Percentiles rank a stretch among this genome's conserved stretches.
phyloP scores from a whole-genome alignment of 2,329 filamentous ascomycete genomes.

The Boeremia lycopersici region DNA sequence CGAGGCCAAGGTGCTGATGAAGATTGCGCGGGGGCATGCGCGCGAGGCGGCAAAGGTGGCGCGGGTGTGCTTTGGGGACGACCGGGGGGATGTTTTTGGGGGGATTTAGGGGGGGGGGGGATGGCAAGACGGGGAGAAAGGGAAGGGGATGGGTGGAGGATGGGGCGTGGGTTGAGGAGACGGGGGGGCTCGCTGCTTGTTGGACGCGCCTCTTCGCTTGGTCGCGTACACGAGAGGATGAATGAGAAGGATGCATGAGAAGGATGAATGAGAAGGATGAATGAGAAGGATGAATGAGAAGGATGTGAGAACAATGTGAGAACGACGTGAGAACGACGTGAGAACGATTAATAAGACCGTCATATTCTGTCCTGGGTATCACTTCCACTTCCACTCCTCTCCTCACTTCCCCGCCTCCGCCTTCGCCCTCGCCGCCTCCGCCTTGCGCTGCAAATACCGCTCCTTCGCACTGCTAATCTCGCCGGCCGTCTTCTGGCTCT shows the following conservation, averaged over 20 bases:
- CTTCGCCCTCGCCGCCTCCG: conserved; percentile 72
- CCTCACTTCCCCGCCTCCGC: conserved; percentile 51
- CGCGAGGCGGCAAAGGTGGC: conserved; percentile 4
- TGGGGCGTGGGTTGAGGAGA: neutral
- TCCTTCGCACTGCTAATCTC: conserved; percentile 81
- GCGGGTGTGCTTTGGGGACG: conserved; percentile 9
- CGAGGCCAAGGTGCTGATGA: neutral
- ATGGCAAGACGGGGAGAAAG: neutral
- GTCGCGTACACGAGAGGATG: no score
- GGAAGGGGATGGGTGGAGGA: neutral
- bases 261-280: no score
- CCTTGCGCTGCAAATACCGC: conserved; percentile 78
- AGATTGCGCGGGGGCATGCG: neutral
- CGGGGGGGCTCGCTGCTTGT: no score
- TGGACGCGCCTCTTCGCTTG: no score
- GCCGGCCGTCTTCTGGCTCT: conserved; percentile 77
- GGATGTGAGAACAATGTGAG: no score
- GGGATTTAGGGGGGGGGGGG: conserved; percentile 1
- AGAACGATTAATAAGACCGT: no score
- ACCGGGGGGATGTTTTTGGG: conserved; percentile 6
- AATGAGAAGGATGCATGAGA: no score
- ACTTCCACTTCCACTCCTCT: neutral
- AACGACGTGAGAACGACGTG: no score
- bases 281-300: no score
- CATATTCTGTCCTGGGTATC: neutral